Percentiles rank a stretch among this genome's conserved stretches.
phyloP scores from a whole-genome alignment of 306 rosid genomes.

The Prunus persica region DNA sequence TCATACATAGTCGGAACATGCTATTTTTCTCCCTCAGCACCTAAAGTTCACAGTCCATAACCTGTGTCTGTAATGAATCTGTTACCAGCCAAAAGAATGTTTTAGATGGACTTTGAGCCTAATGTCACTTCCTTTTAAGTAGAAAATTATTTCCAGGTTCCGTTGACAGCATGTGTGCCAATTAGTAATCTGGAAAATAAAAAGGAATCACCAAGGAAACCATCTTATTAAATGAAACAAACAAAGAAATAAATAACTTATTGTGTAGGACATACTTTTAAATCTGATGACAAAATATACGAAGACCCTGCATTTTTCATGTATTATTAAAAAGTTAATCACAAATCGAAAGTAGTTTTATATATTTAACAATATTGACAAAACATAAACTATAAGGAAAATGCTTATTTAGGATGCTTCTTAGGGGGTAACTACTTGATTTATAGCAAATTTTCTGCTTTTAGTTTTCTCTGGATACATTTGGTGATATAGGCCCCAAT shows the following conservation, averaged over 20 bases:
- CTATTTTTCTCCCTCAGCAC: not conserved
- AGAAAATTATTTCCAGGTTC: not conserved
- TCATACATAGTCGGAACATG: not conserved
- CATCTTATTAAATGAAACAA: not conserved
- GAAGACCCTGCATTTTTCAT: not conserved
- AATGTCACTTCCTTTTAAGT: not conserved
- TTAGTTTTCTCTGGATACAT: not conserved
- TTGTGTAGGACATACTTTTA: not conserved
- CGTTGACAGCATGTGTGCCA: not conserved
- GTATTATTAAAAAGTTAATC: not conserved
- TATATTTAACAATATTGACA: not conserved
- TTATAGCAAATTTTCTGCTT: not conserved
- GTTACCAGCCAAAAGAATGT: not conserved
- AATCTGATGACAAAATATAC: not conserved
- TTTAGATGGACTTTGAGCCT: not conserved
- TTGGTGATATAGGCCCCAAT: conserved; percentile 31
- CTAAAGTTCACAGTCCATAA: too few relatives aligned
- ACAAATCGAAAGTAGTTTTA: not conserved
- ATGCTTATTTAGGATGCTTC: not conserved
- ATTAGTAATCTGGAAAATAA: not conserved
- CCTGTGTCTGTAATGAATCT: too few relatives aligned
- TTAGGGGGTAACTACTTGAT: not conserved
- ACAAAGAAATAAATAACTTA: not conserved
- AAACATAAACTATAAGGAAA: conserved; percentile 1
- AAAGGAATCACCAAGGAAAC: not conserved